These are phyloP conservation scores for Zoysia matrella DNA, from an alignment of 202 grass and related monocot species.

Conservation along the genomic window DNA sequence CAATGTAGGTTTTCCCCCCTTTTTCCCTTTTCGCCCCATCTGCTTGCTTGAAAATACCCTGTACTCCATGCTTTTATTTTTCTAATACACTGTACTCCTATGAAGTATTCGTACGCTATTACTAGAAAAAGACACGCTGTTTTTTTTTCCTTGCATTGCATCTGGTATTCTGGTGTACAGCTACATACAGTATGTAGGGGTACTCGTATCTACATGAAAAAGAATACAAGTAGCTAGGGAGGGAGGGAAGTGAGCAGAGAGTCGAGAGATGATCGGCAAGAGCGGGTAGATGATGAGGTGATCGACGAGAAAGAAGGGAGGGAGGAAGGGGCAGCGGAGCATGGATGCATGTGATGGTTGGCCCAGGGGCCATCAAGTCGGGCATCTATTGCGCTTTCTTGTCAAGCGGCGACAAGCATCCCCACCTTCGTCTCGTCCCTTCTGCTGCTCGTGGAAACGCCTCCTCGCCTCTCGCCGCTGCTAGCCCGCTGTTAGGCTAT, in stretches of 20 bases:
- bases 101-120: too few relatives aligned
- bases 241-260: not conserved
- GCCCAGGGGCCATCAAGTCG: slow-evolving; percentile 70
- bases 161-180: not conserved
- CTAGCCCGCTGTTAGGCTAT: slow-evolving; percentile 33
- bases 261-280: slow-evolving; percentile 43
- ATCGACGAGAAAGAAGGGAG: slow-evolving; percentile 33
- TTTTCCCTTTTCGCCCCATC: not conserved
- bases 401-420: slow-evolving; percentile 52
- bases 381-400: slow-evolving; percentile 77
- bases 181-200: not conserved
- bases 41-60: not conserved
- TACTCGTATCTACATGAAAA: not conserved
- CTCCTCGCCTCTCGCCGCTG: not conserved
- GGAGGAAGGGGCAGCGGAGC: not conserved
- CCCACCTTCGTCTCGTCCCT: slow-evolving; percentile 32
- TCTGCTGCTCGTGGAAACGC: slow-evolving; percentile 4
- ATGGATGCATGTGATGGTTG: slow-evolving; percentile 69
- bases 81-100: too few relatives aligned
- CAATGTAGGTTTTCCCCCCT: slow-evolving; percentile 1
- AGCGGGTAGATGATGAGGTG: slow-evolving; percentile 24
- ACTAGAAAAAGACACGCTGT: not conserved
- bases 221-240: not conserved
- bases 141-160: not conserved
- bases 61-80: too few relatives aligned